Base-by-base conservation (phyloP, 768 basidiomycete species). In the Cantharellus cinnabarinus region DNA sequence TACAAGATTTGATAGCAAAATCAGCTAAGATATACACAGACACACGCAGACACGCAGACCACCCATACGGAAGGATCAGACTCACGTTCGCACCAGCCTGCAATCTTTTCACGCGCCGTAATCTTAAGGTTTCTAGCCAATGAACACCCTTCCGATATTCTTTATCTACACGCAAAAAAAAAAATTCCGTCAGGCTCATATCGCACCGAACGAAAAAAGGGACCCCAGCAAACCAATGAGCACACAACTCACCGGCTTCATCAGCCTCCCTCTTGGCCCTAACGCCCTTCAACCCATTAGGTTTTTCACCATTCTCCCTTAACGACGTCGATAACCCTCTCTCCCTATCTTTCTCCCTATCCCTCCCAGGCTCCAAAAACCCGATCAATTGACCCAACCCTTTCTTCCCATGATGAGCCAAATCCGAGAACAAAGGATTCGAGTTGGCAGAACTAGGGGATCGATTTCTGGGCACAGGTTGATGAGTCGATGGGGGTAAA, bases 101-200 rank as follows among this genome's bases (percentile, higher is more conserved):
- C 41, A 93, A 69, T 42, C 82, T 87, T 69, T 90, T 94, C 3
- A 82, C 81, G 61, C 86, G 76, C 42, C 84, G 77, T 42, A 94
- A 73, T 41, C 91, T 75, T 42, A 94, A 74, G 0, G 90, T 91
- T 72, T 95, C 90, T n/a, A 90, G 71, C 83, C 88, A 87, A 69
- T 94, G 83, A 34, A 95, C 82, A 41, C 80, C 89, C 63, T 83
- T 85, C 37, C 90, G 75, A 66, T 95, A 95, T 61, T 93, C 89
- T 68, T 83, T 87, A 68, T 95, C 90, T 87, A 56, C 15, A 41
- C 38, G 15, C 50, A 50, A 64, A 41, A 57, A 58, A 34, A 54
- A 37, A 10, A 29, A 5, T 54, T 7, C 10, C 35, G 52, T 29
- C 20, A 29, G 20, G 20, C 20, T 29, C 20, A 29, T 29, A 37